Conservation (phyloP, 352 stramenopile genomes). For the Phytophthora aleatoria region DNA sequence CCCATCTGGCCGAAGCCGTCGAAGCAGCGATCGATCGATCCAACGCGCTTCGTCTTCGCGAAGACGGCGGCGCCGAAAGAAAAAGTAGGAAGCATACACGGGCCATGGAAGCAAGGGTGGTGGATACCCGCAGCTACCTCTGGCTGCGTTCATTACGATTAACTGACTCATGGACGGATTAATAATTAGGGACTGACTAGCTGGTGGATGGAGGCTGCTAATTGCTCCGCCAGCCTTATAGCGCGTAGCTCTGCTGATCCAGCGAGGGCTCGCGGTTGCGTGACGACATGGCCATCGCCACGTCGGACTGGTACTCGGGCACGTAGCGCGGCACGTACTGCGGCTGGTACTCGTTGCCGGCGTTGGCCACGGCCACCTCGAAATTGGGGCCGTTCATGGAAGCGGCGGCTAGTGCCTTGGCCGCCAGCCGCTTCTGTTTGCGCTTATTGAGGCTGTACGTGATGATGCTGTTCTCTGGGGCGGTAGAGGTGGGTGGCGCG, state of each 20-base stretch:
- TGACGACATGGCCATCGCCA: conserved; percentile 8
- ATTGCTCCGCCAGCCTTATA: conserved; percentile 35
- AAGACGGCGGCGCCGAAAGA: conserved; percentile 1
- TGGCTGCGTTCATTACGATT: conserved; percentile 42
- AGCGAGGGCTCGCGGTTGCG: conserved; percentile 47
- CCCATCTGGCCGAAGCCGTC: conserved; percentile 22
- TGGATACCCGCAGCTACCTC: conserved; percentile 31
- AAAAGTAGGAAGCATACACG: background rate
- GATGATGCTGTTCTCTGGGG: conserved; percentile 57
- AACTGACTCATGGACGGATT: conserved; percentile 11
- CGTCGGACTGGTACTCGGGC: conserved; percentile 37
- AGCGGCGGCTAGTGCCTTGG: conserved; percentile 41
- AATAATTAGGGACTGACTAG: conserved; percentile 42
- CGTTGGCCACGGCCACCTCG: conserved; percentile 40
- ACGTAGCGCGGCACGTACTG: conserved; percentile 45
- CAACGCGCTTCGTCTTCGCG: background rate
- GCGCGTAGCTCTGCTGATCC: conserved; percentile 64
- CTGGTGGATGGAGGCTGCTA: conserved; percentile 4
- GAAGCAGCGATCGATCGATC: conserved; percentile 22
- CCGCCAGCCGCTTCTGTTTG: conserved; percentile 58
- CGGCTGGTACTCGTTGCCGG: conserved; percentile 30
- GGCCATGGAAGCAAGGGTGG: conserved; percentile 2
- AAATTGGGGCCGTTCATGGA: conserved; percentile 32
- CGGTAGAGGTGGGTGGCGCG: background rate
- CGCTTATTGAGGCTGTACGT: conserved; percentile 62